phyloP scores from a whole-genome alignment of 768 basidiomycete species.

The Collybiopsis confluens region DNA sequence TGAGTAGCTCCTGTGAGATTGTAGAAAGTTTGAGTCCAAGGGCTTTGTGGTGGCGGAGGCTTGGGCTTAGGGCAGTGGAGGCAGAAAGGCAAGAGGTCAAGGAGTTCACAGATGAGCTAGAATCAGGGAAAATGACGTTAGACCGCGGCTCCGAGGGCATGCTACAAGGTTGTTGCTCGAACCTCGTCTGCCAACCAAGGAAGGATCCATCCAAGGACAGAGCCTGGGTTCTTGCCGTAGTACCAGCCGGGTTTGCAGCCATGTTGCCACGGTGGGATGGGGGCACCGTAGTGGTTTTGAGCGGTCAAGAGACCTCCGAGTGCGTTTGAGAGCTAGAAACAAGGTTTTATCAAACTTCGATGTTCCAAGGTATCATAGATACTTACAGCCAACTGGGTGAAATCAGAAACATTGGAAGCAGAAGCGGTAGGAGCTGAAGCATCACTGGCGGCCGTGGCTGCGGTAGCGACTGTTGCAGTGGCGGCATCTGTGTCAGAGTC shows the following conservation, averaged over 20 bases:
- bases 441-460: neutral
- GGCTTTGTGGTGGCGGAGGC: slow-evolving; percentile 12
- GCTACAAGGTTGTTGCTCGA: neutral
- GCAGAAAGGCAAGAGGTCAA: slow-evolving; percentile 22
- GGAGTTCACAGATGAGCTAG: slow-evolving; percentile 20
- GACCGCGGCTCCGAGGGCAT: neutral
- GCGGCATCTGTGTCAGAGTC: neutral
- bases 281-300: slow-evolving; percentile 28
- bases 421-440: neutral
- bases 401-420: neutral
- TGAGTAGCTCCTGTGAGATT: slow-evolving; percentile 29
- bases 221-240: slow-evolving; percentile 21
- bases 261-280: slow-evolving; percentile 29
- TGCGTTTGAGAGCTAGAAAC: neutral
- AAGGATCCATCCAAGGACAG: neutral
- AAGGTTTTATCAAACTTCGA: too few relatives aligned
- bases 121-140: neutral
- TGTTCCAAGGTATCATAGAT: neutral
- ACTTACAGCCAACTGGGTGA: neutral
- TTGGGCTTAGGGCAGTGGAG: slow-evolving; percentile 19
- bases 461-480: neutral
- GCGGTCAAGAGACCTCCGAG: slow-evolving; percentile 8
- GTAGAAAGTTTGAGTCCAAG: slow-evolving; percentile 23
- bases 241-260: slow-evolving; percentile 34
- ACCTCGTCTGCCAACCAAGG: slow-evolving; percentile 1